Base-by-base conservation (phyloP, 2,329 filamentous ascomycete species). In the Colletotrichum eleusines region DNA sequence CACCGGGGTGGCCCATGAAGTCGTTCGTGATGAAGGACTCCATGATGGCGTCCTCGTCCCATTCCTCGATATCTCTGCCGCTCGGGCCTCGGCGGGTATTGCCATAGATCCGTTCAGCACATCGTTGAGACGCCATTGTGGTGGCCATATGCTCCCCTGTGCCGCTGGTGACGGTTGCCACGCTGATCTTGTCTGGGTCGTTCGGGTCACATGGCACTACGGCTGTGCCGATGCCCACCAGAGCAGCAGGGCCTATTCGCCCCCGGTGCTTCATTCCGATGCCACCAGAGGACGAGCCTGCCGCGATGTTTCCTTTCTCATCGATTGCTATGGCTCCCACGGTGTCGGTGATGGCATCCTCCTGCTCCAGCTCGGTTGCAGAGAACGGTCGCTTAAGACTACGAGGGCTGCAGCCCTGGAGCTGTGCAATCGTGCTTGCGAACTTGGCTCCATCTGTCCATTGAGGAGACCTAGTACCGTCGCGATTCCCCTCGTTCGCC, bases 141-240 rank as follows among this genome's bases (percentile, higher is more conserved):
- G 95, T 98, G 44, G 94, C 93, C 92, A 99, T 99, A 79, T 99
- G 96, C 81, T 99, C 96, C 58, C 96, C 96, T 3, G 96, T 99
- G 35, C 96, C 96, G 78, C 94, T 97, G 48, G 94, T 97, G 28
- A 98, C 94, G 33, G 91, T 90, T 38, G 94, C 95, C 35, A 97
- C 94, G 55, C 88, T 89, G 9, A 90, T 87, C 55, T 86, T 84
- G 2, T 93, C 89, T 8, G 88, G 84, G 77, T 98, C 95, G 38
- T 89, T 86, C 2, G 88, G 84, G 72, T 94, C 90, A 33, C 86
- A 84, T 1, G 95, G 95, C n/a, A 98, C 88, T 35, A 99, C 92
- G 44, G 94, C 92, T 26, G 94, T 95, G 66, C 96, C 96, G 63
- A 98, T 90, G 9, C 96, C 95, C 18, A 98, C 93, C 20, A 99